These are phyloP conservation scores for Pleurotus pulmonarius DNA, from an alignment of 768 basidiomycete species.

Conservation along the genomic window DNA sequence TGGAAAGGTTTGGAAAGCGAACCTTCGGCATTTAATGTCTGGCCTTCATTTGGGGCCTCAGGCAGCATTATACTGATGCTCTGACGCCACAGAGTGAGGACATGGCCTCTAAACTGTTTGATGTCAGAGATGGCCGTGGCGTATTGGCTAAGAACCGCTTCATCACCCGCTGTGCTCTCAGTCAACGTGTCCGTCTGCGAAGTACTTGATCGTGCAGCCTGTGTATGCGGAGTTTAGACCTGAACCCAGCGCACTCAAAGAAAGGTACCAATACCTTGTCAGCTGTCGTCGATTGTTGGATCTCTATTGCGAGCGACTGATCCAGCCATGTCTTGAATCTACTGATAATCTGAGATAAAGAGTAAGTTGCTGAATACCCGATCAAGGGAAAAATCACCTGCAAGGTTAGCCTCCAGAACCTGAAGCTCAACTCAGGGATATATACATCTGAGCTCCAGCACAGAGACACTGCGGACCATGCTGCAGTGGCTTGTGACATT, in stretches of 20 bases:
- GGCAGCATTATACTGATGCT: conserved; percentile 64
- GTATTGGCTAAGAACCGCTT: conserved; percentile 60
- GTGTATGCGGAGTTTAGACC: conserved; percentile 26
- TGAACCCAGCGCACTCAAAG: no score
- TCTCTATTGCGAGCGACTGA: conserved; percentile 19
- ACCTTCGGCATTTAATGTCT: conserved; percentile 49
- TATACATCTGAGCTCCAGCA: conserved; percentile 90
- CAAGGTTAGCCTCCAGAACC: conserved; percentile 89
- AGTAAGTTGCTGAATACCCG: neutral
- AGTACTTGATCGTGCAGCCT: conserved; percentile 7
- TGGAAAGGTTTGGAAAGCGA: neutral
- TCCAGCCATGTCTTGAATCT: conserved; percentile 82
- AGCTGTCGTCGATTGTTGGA: conserved; percentile 34
- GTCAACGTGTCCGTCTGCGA: conserved; percentile 39
- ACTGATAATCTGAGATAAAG: conserved; percentile 59
- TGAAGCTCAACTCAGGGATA: conserved; percentile 74
- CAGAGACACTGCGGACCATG: conserved; percentile 68
- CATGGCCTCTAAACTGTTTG: conserved; percentile 46
- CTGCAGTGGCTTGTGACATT: conserved; percentile 61
- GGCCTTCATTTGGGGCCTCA: conserved; percentile 30
- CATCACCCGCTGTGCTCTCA: conserved; percentile 60
- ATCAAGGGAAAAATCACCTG: conserved; percentile 52
- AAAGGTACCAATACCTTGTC: conserved; percentile 19
- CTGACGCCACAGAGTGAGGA: conserved; percentile 61
- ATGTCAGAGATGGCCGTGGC: conserved; percentile 71